Evolutionary conservation across 2,329 filamentous ascomycete genomes (phyloP).

Genomic region (Penicillium sp.): DNA sequence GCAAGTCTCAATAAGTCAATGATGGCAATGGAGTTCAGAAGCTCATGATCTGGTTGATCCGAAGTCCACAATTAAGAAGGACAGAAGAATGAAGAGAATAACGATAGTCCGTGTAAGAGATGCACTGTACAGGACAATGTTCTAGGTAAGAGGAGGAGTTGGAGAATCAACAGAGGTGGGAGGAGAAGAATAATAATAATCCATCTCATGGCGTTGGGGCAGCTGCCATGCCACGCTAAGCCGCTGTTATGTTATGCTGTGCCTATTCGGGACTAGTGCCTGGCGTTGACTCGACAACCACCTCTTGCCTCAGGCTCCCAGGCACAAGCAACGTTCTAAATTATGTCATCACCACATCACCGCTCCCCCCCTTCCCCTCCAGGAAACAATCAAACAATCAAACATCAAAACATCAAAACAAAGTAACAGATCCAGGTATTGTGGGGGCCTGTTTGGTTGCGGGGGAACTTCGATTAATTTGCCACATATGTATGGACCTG

Average conservation of each 20-base stretch:
- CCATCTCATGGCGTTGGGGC: slow-evolving; percentile 38
- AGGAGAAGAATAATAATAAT: slow-evolving; percentile 28
- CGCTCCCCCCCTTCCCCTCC: not conserved
- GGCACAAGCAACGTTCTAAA: not conserved
- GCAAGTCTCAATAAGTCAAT: slow-evolving; percentile 18
- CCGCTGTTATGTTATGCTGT: slow-evolving; percentile 48
- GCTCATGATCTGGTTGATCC: slow-evolving; percentile 34
- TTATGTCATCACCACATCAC: slow-evolving; percentile 13
- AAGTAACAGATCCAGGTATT: slow-evolving; percentile 8
- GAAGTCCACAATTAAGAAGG: slow-evolving; percentile 6
- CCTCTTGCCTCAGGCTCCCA: slow-evolving; percentile 31
- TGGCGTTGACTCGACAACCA: slow-evolving; percentile 47
- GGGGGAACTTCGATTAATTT: not conserved
- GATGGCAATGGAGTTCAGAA: slow-evolving; percentile 27
- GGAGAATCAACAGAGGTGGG: slow-evolving; percentile 27
- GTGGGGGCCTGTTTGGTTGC: not conserved
- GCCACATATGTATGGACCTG: not conserved
- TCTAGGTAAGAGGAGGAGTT: slow-evolving; percentile 19
- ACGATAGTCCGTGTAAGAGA: slow-evolving; percentile 28
- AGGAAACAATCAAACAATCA: not conserved
- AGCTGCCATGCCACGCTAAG: slow-evolving; percentile 42
- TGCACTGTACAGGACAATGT: slow-evolving; percentile 17
- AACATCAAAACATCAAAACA: slow-evolving; percentile 6
- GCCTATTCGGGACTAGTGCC: slow-evolving; percentile 37
- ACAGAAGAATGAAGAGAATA: slow-evolving; percentile 26